phyloP scores from a whole-genome alignment of 192 early-diverging fungal genomes.

The Gamsiella multidivaricata region DNA sequence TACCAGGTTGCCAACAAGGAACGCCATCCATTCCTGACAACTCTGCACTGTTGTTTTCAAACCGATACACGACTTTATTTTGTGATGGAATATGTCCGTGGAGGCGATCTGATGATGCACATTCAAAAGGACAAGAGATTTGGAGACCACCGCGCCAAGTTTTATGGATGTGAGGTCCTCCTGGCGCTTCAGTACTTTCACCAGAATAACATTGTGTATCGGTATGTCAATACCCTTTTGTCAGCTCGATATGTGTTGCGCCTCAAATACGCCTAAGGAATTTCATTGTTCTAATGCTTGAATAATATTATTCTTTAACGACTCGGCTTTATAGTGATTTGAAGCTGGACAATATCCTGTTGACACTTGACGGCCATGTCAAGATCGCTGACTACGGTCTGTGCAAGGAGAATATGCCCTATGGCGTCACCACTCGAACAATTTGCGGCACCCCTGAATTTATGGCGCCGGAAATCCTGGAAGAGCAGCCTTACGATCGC shows the following conservation, averaged over 20 bases:
- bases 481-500: constrained; percentile 92
- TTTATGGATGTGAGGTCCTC: constrained; percentile 95
- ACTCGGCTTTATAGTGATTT: constrained; percentile 85
- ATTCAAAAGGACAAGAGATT: constrained; percentile 94
- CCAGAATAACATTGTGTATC: constrained; percentile 90
- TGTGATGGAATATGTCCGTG: constrained; percentile 97
- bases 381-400: constrained; percentile 99
- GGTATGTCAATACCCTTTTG: too few species aligned
- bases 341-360: constrained; percentile 96
- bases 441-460: constrained; percentile 99
- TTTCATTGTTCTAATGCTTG: too few species aligned
- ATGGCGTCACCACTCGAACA: constrained; percentile 87
- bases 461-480: constrained; percentile 98
- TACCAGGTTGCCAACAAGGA: constrained; percentile 91
- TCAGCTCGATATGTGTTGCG: too few species aligned
- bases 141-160: constrained; percentile 91
- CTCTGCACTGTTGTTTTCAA: constrained; percentile 98
- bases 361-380: constrained; percentile 94
- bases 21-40: constrained; percentile 95
- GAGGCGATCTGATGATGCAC: constrained; percentile 99
- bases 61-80: constrained; percentile 95
- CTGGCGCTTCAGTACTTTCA: constrained; percentile 97
- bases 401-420: constrained; percentile 96
- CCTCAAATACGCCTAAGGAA: too few species aligned
- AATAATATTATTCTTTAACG: too few species aligned